These are phyloP conservation scores for Articulospora tetracladia DNA, from an alignment of 495 filamentous ascomycete species.

Conservation along the genomic window DNA sequence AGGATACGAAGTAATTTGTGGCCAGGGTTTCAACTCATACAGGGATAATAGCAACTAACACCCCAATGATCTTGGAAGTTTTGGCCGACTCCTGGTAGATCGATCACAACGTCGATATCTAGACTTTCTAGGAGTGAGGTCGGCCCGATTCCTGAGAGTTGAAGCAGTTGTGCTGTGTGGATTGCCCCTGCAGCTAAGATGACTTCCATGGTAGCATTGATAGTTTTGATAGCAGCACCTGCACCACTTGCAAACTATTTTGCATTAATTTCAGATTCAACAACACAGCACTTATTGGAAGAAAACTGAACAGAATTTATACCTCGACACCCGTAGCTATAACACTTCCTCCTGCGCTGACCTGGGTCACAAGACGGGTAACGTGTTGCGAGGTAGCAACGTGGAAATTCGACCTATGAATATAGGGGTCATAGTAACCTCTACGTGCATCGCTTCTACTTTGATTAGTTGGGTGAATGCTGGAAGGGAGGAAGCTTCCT, in stretches of 20 bases:
- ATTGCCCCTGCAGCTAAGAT: conserved; percentile 59
- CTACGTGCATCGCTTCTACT: background rate
- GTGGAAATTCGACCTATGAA: background rate
- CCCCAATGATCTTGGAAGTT: conserved; percentile 56
- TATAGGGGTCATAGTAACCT: background rate
- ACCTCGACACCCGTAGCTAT: too few relatives aligned
- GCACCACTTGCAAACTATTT: too few relatives aligned
- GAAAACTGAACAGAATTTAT: too few relatives aligned
- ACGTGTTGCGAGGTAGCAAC: conserved; percentile 7
- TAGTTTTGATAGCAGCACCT: too few relatives aligned
- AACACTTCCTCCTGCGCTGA: too few relatives aligned
- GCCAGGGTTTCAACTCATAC: too few relatives aligned
- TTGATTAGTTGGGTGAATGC: conserved; percentile 4
- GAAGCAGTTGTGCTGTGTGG: conserved; percentile 60
- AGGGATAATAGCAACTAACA: conserved; percentile 7
- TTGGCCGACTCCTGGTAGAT: conserved; percentile 59
- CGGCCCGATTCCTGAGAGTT: conserved; percentile 60
- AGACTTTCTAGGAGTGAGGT: conserved; percentile 39
- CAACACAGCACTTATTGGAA: too few relatives aligned
- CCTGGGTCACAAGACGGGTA: too few relatives aligned
- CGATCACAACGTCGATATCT: conserved; percentile 45
- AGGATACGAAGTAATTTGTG: too few relatives aligned
- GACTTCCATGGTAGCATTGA: conserved; percentile 50
- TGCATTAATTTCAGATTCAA: too few relatives aligned
- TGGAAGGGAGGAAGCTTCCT: conserved; percentile 25